Percentiles rank a stretch among this genome's conserved stretches.
These are phyloP conservation scores for Dipodascopsis tothii DNA, from an alignment of 805 yeast species.

Conservation along the genomic window DNA sequence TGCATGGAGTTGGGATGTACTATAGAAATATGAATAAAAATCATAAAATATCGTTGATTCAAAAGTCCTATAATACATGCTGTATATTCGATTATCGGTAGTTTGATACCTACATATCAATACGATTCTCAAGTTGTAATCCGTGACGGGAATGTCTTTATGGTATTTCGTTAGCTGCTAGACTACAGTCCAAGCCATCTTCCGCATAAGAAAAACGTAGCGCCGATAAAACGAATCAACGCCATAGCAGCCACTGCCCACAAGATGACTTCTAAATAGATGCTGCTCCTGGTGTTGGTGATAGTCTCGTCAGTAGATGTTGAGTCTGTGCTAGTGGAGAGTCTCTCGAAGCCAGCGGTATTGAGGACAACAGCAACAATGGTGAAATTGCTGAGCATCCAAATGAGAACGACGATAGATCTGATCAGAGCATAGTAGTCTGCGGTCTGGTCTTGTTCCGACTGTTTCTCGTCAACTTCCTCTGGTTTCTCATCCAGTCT, in stretches of 20 bases:
- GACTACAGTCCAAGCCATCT: conserved; percentile 29
- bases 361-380: conserved; percentile 63
- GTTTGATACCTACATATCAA: no score
- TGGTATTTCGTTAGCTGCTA: no score
- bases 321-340: neutral
- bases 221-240: conserved; percentile 70
- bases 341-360: conserved; percentile 12
- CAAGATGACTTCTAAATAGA: conserved; percentile 70
- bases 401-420: conserved; percentile 76
- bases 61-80: no score
- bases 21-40: no score
- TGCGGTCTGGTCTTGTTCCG: conserved; percentile 50
- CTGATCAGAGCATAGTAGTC: conserved; percentile 87
- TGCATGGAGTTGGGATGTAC: no score
- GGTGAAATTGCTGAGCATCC: conserved; percentile 83
- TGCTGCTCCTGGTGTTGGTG: conserved; percentile 25
- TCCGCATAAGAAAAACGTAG: conserved; percentile 48
- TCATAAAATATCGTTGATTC: no score
- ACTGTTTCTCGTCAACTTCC: conserved; percentile 29
- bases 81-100: no score
- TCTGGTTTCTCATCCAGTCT: conserved; percentile 39
- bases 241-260: conserved; percentile 95
- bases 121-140: no score
- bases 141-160: no score
- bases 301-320: conserved; percentile 11